Conservation (phyloP, 352 stramenopile species). For the Saprolegnia parasitica region DNA sequence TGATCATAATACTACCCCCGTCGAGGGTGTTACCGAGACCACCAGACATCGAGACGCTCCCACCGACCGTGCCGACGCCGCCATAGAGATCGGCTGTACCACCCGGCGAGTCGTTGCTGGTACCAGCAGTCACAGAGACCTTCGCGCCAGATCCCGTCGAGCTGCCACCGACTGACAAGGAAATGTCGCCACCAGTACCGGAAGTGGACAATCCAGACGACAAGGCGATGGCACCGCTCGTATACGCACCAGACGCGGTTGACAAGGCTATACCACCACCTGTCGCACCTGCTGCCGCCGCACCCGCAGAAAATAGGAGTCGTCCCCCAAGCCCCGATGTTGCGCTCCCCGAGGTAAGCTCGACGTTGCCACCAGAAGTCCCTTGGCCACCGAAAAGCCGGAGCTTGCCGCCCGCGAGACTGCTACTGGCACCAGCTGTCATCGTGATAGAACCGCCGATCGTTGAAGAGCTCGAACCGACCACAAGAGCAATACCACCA, state of each 20-base stretch:
- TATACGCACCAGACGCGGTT: conserved; percentile 13
- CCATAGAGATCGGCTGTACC: conserved; percentile 13
- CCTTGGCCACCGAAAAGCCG: conserved; percentile 37
- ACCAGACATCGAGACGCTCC: conserved; percentile 62
- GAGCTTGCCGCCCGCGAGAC: conserved; percentile 33
- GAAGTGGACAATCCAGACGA: conserved; percentile 6
- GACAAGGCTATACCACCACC: conserved; percentile 7
- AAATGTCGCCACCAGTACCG: conserved; percentile 18
- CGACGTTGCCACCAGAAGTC: conserved; percentile 39
- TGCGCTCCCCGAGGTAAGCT: conserved; percentile 33
- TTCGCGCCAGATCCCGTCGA: conserved; percentile 46
- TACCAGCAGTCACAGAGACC: conserved; percentile 49
- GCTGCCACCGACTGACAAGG: background rate
- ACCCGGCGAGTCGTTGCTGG: conserved; percentile 36
- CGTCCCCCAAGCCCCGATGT: conserved; percentile 11
- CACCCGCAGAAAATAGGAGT: conserved; percentile 8
- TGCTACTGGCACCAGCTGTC: conserved; percentile 31
- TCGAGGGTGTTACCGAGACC: conserved; percentile 39
- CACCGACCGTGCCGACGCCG: conserved; percentile 34
- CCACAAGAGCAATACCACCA: conserved; percentile 38
- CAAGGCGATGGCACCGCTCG: conserved; percentile 3
- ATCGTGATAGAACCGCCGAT: conserved; percentile 42
- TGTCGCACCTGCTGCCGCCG: background rate
- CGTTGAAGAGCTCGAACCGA: conserved; percentile 39
- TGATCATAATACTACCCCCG: conserved; percentile 12